Base-by-base conservation (phyloP, 805 yeast species). In the Suhomyces faveliae region DNA sequence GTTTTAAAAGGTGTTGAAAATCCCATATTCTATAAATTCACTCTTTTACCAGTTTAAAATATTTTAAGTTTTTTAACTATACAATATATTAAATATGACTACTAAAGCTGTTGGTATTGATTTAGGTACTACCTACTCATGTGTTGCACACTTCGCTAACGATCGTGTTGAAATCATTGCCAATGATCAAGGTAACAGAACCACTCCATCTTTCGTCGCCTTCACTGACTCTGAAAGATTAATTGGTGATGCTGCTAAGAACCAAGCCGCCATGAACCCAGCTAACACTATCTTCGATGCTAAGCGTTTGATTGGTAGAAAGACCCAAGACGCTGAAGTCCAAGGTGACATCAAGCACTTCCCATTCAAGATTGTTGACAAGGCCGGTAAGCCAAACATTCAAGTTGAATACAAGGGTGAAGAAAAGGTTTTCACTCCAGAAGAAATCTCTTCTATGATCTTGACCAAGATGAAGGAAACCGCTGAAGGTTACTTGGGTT, bases 181-280 rank as follows among this genome's bases (percentile, higher is more conserved):
- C 57, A 62, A 62, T 55, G 67, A 62, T 52, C 67, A 62, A 50
- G 67, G 67, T 60, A 62, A 62, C 66, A 62, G 67, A 61, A 60
- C 64, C 55, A 62, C 67, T 15, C 67, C 67, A 27, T 62, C 67
- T 54, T 62, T 62, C 58, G 67, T 62, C 45, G 67, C 62, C 41
- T 62, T 62, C 66, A 62, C 66, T 50, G 63, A 60, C 63, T 48
- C 64, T 47, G 67, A 62, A 55, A 58, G 66, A 58, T 60, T 62
- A 62, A 62, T 62, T 45, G 67, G 67, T 56, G 67, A 62, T 55
- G 67, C 67, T 37, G 67, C 67, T 46, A 62, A 62, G 65, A 62
- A 62, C 63, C 67, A 62, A 53, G 67, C 67, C 43, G 66, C 67
- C 49, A 57, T 62, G 65, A 62, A 62, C 65, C 67, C 67, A 35